Percentiles rank a stretch among this genome's conserved stretches.
Evolutionary conservation across 768 basidiomycete species (phyloP).

Genomic region (Boletellus sp.): DNA sequence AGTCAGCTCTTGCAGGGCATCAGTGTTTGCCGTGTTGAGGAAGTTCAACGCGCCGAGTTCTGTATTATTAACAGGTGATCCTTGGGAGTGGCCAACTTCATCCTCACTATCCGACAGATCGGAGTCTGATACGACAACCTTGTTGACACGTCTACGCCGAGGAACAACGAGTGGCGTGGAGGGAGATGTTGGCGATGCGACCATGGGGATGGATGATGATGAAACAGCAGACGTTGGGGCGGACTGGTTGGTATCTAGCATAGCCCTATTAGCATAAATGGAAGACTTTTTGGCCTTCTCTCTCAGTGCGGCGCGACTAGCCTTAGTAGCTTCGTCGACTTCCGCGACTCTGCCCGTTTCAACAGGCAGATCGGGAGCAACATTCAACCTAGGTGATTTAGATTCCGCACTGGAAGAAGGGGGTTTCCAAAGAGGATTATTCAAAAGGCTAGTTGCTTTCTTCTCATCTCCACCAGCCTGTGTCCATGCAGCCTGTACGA

Average conservation of each 20-base stretch:
- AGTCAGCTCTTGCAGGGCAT: constrained; percentile 70
- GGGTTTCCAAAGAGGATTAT: constrained; percentile 54
- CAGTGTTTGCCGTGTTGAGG: constrained; percentile 59
- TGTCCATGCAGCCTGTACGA: constrained; percentile 63
- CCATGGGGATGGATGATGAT: constrained; percentile 28
- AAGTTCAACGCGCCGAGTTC: constrained; percentile 59
- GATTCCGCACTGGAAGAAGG: constrained; percentile 21
- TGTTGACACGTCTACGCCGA: constrained; percentile 53
- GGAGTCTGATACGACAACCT: constrained; percentile 62
- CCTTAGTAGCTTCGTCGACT: constrained; percentile 69
- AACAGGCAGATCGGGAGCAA: constrained; percentile 17
- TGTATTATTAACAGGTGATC: constrained; percentile 35
- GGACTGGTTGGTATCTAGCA: constrained; percentile 45
- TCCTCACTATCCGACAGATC: constrained; percentile 50
- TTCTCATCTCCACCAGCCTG: constrained; percentile 58
- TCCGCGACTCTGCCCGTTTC: constrained; percentile 65
- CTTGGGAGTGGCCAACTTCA: constrained; percentile 34
- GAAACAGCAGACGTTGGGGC: constrained; percentile 34
- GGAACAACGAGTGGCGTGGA: constrained; percentile 39
- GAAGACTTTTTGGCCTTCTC: constrained; percentile 81
- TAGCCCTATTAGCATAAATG: constrained; percentile 69
- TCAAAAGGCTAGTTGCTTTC: constrained; percentile 55
- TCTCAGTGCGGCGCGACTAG: constrained; percentile 57
- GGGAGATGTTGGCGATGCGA: constrained; percentile 38
- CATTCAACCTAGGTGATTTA: constrained; percentile 9